Conservation (phyloP, 108 stramenopile species). For the Nannochloropsis salina region DNA sequence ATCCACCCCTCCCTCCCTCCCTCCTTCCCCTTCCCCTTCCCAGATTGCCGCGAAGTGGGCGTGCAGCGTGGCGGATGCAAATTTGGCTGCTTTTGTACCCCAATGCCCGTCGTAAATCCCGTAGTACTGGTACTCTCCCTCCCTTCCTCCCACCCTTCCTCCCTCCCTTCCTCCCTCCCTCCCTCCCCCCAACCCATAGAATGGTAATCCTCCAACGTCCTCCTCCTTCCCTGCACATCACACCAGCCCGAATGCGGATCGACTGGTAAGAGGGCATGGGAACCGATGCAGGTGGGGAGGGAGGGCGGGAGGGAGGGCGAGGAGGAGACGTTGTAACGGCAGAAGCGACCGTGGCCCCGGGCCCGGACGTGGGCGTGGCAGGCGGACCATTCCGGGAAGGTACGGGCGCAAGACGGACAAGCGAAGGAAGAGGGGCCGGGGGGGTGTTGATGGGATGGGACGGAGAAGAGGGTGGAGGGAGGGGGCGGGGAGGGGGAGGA, state of each 20-base stretch:
- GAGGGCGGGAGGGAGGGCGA: constrained; percentile 11
- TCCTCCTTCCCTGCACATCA: constrained; percentile 47
- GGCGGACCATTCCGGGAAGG: constrained; percentile 67
- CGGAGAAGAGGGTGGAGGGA: not conserved
- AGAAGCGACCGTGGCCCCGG: constrained; percentile 71
- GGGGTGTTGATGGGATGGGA: not conserved
- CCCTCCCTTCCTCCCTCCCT: too few relatives aligned
- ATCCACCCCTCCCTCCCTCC: not conserved
- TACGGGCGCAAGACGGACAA: constrained; percentile 69
- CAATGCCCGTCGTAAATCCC: constrained; percentile 71
- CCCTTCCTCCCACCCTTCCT: not conserved
- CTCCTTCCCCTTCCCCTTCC: not conserved
- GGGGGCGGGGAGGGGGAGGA: constrained; percentile 1
- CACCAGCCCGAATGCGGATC: constrained; percentile 53
- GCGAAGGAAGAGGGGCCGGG: constrained; percentile 47
- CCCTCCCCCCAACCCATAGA: constrained; percentile 58
- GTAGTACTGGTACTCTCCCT: constrained; percentile 65
- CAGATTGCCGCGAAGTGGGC: constrained; percentile 26
- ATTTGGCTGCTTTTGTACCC: constrained; percentile 45
- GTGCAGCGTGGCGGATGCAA: constrained; percentile 33
- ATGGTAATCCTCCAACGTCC: constrained; percentile 86
- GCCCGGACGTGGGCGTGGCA: constrained; percentile 71
- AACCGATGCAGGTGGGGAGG: constrained; percentile 71
- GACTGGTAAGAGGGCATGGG: constrained; percentile 74
- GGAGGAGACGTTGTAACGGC: constrained; percentile 62